Conservation (phyloP, 2,329 filamentous ascomycete species). For the Fusarium brevicatenulatum region DNA sequence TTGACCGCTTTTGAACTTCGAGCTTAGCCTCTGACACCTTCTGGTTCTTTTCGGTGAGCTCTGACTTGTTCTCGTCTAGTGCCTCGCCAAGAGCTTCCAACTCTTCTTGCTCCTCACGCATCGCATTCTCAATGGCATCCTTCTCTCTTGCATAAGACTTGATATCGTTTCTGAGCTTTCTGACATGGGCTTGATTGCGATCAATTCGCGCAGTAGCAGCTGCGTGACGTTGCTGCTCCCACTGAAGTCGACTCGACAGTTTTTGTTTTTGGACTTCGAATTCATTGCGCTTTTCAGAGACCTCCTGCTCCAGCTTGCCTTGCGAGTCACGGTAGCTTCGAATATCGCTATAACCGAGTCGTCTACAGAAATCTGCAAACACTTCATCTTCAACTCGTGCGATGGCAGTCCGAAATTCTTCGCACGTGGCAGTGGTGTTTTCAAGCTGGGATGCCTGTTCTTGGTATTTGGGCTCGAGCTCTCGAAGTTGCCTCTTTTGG, state of each 20-base stretch:
- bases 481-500: conserved; percentile 76
- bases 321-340: conserved; percentile 94
- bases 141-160: conserved; percentile 77
- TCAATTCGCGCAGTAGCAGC: conserved; percentile 76
- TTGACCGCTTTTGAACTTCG: conserved; percentile 85
- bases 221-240: conserved; percentile 63
- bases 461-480: conserved; percentile 80
- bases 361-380: conserved; percentile 85
- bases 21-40: conserved; percentile 81
- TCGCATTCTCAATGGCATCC: conserved; percentile 75
- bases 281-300: conserved; percentile 84
- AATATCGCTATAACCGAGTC: conserved; percentile 88
- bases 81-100: conserved; percentile 79
- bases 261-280: conserved; percentile 87
- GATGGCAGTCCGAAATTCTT: conserved; percentile 70
- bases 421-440: conserved; percentile 60
- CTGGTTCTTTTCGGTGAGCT: conserved; percentile 75
- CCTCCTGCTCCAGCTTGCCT: conserved; percentile 90
- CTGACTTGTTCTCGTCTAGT: conserved; percentile 74
- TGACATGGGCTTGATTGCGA: conserved; percentile 71
- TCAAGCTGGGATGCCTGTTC: conserved; percentile 77
- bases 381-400: conserved; percentile 87
- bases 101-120: conserved; percentile 78
- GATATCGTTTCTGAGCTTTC: conserved; percentile 75
- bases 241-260: conserved; percentile 70